Evolutionary conservation across 768 basidiomycete species (phyloP).

Genomic region (Leccinum variicolor): DNA sequence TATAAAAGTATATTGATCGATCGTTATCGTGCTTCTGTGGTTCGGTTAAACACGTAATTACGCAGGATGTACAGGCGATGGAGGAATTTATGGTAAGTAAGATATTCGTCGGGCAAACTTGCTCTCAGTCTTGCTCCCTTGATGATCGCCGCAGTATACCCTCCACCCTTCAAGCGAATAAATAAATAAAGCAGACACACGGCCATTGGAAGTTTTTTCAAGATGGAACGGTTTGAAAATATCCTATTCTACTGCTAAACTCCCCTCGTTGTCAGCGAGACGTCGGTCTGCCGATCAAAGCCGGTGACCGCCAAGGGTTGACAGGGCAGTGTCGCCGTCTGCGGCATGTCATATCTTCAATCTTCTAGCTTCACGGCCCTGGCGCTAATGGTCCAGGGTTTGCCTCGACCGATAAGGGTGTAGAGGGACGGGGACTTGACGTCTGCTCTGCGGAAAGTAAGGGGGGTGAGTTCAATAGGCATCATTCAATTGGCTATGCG

Average conservation of each 20-base stretch:
- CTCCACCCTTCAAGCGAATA: not conserved
- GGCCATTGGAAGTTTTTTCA: slow-evolving; percentile 39
- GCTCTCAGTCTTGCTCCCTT: not conserved
- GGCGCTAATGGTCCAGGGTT: slow-evolving; percentile 43
- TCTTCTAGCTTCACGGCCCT: slow-evolving; percentile 10
- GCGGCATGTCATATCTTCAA: slow-evolving; percentile 43
- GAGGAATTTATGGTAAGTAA: not conserved
- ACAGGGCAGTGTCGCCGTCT: slow-evolving; percentile 43
- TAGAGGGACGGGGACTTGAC: slow-evolving; percentile 39
- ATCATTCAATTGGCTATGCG: not conserved
- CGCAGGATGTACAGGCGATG: not conserved
- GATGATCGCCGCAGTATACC: too few relatives aligned
- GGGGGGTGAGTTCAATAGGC: slow-evolving; percentile 9
- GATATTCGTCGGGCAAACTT: not conserved
- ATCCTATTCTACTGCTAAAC: slow-evolving; percentile 26
- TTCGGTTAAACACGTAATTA: not conserved
- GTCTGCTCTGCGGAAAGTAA: slow-evolving; percentile 22
- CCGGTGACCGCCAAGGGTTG: slow-evolving; percentile 28
- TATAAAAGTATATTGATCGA: slow-evolving; percentile 4
- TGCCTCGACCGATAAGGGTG: slow-evolving; percentile 40
- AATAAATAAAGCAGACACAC: slow-evolving; percentile 11
- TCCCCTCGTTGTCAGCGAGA: slow-evolving; percentile 46
- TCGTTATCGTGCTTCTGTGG: slow-evolving; percentile 2
- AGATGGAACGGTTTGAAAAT: slow-evolving; percentile 46
- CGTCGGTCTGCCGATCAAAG: slow-evolving; percentile 47